Evolutionary conservation across 2,329 filamentous ascomycete species (phyloP), one percentile per base, ranked within the genome.

Genomic region (Pseudogymnoascus sp.): DNA sequence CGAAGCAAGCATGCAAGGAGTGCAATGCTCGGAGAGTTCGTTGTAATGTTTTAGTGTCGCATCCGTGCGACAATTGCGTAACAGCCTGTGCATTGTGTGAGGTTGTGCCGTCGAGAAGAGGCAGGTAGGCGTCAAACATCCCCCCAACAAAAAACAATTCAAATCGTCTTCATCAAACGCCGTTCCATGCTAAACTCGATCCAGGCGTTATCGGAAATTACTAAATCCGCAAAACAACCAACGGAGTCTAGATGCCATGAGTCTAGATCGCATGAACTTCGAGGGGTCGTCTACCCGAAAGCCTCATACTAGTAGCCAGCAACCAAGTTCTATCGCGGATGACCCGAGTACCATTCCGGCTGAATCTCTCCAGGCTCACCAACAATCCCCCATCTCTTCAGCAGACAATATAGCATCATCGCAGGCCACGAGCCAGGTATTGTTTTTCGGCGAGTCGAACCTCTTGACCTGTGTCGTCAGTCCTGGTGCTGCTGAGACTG

Each of bases 1-100:
- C 77, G 31, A 77, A 75, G 64, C 70, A 76, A 63, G 77, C 77
- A 6, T 79, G 77, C 64, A 70, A 74, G 38, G 73, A 74, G 23
- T 79, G 77, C 65, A 78, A 79, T 63, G 69, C 75, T n/a, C 75
- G 76, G 33, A 73, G 77, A 35, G 77, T 79, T 37, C 76, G 76
- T 61, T 79, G 77, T 65, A 75, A 79, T 70, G 77, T 78, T n/a
- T 72, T 76, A 11, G 75, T 78, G 47, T 70, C 68, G 63, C 76
- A 73, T n/a, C 77, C 77, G 5, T 79, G 77, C 65, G 69, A 71
- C 38, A 78, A 79, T 63, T 79, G 77, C 63, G 67, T 72, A 33
- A 65, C 72, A 4, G 71, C 72, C 60, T 73, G 74, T 59, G 69
- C 74, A 2, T 63, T 71, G 8, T 79, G 77, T 66, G 76, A 79